Base-by-base conservation (phyloP, 2,329 filamentous ascomycete genomes). In the Colletotrichum magnum region DNA sequence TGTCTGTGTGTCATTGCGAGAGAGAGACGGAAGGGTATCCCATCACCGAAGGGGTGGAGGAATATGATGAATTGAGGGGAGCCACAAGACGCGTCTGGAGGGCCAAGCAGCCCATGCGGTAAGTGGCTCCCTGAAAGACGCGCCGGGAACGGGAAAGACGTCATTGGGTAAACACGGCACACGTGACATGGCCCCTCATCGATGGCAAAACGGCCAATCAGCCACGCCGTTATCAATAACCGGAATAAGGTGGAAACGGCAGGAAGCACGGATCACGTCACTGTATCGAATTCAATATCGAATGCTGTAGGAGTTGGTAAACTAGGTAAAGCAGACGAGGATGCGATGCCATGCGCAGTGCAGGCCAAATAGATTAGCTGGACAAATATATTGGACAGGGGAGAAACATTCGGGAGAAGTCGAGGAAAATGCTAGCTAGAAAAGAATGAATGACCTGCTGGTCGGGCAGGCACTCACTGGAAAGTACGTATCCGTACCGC, bases 41-140 rank as follows among this genome's bases (percentile, higher is more conserved):
- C 28, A 45, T 1, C 13, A 36, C 32, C 36, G 12, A 15, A 26
- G 18, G 24, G 28, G 36, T 13, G 41, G 41, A 43, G 2, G 9
- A 43, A 43, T 15, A 24, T n/a, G 47, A 50, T 21, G 9, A 21
- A 6, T 21, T 26, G 6, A 43, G 32, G 0, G 9, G 32, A 36
- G 21, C 21, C 21, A 43, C 9, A 16, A 52, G 36, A 21, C 36
- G 58, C 58, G 36, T 60, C 21, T 21, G 32, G 32, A 52, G 58
- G 47, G 32, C 32, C 28, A 32, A 32, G 28, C 28, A 32, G 28
- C 36, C 26, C 18, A 63, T 21, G 32, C 52, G 52, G 62, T 45
- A 64, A 51, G 62, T 59, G 54, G 62, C 53, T 18, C 36, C 62
- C 57, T 28, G 21, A 24, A 53, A 13, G 41, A 26, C 53, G 51